Base-by-base conservation (phyloP, 306 rosid species). In the Acacia melanoxylon region DNA sequence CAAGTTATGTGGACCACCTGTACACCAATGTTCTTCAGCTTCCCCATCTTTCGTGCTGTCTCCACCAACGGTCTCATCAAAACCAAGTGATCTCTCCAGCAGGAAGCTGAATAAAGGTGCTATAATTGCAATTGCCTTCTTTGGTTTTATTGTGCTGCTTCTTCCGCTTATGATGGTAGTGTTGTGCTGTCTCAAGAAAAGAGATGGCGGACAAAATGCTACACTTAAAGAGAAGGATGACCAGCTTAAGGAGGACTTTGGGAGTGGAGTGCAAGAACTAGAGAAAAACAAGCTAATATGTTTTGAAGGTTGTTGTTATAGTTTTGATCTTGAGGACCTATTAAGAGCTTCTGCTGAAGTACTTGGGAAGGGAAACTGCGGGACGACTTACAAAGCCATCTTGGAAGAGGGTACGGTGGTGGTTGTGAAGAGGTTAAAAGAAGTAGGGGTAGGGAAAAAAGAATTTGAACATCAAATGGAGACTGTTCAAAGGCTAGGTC, bases 391-490 rank as follows among this genome's bases (percentile, higher is more conserved):
- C 63, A 92, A 89, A 74, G 97, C 97, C 40, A 85, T 89, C 81
- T 82, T 92, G 86, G 97, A 92, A 82, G 97, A 92, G 9, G 92
- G 95, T 49, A 91, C 86, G 10, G 78, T 84, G 9, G 93, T 92
- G 83, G 93, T 88, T 66, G 95, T 92, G 80, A 92, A 92, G 87
- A 88, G 97, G 83, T 44, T 92, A 72, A 92, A 81, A 82, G 97
- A 92, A 76, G 88, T 89, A 80, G 86, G 82, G 3, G 81, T 87
- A 4, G 93, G 88, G 35, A 92, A 89, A 86, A 91, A 78, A 35
- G 97, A 92, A 48, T 92, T 89, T 84, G 97, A 92, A 76, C 95
- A 87, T 81, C 97, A 88, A 81, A 89, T 91, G 92, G 95, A 92
- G 80, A 86, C 49, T 54, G 91, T 89, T 4, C 89, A 82, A 68